Conservation (phyloP, 73 alveolate species). For the Stentor coeruleus region DNA sequence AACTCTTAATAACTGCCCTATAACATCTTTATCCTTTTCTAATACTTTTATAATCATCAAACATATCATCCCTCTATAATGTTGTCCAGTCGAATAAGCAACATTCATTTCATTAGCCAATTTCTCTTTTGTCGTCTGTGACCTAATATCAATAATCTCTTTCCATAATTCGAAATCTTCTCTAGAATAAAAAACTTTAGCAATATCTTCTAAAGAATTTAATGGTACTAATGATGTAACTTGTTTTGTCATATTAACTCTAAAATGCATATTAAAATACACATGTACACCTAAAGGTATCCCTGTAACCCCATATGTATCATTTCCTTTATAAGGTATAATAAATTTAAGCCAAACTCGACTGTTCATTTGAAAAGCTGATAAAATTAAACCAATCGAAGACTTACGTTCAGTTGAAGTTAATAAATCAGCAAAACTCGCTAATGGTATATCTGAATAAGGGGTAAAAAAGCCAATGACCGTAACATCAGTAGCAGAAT, state of each 20-base stretch:
- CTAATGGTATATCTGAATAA: background rate
- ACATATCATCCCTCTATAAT: background rate
- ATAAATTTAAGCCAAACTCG: background rate
- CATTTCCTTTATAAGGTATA: background rate
- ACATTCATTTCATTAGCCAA: background rate
- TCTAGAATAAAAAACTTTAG: background rate
- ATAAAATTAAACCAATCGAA: background rate
- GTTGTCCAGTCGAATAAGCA: background rate
- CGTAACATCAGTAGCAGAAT: background rate
- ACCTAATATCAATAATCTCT: too few species aligned
- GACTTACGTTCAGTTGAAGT: background rate
- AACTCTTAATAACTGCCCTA: background rate
- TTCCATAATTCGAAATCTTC: constrained; percentile 3
- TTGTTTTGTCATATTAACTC: too few species aligned
- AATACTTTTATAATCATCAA: background rate
- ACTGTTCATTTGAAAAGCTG: background rate
- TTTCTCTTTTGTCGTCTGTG: background rate
- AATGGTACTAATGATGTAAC: background rate
- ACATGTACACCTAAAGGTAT: background rate
- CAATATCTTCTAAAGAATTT: background rate
- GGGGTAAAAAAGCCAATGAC: constrained; percentile 19
- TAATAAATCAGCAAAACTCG: background rate
- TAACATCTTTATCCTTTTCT: constrained; percentile 14
- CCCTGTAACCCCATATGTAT: background rate
- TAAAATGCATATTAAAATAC: constrained; percentile 4